Base-by-base conservation (phyloP, 768 basidiomycete species). In the Vararia minispora region DNA sequence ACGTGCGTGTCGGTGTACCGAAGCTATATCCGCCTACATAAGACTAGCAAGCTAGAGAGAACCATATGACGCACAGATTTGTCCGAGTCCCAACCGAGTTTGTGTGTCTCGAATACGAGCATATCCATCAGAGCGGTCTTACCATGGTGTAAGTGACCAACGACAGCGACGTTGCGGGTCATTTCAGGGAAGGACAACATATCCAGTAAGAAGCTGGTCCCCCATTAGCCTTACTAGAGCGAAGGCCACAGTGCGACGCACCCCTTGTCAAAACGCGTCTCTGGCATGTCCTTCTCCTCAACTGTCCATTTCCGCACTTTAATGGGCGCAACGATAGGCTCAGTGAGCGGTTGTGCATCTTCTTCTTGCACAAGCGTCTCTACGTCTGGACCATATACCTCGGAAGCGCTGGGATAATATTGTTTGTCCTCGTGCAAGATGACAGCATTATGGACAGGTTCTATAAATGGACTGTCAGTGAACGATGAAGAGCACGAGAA, bases 351-450 rank as follows among this genome's bases (percentile, higher is more conserved):
- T 57, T 99, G 95, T 3, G 87, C 78, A 55, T 99, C 95, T 62
- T 99, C 95, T 59, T 99, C 95, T 56, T 98, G 95, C 2, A 99
- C 95, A 48, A 98, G 61, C 1, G 95, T 85, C 62, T 98, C 94
- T 22, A 99, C 95, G 42, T 79, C 95, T 27, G 75, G 67, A 2
- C 95, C 95, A 58, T 99, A 99, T 2, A 92, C 76, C 13, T 97
- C 90, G 39, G 68, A 68, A 1, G 95, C 94, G 11, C 84, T 83
- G 11, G 90, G 87, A 57, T 99, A 99, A 59, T 99, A 98, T 58
- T 90, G 86, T 60, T 99, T 99, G 63, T 99, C 86, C 57, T 98
- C 95, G 52, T 98, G 94, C 31, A 98, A 67, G 30, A 98, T 58
- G 14, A 90, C 82, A 34, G 86, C 86, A 43, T 80, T 86, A 47